Base-by-base conservation (phyloP, 2,329 filamentous ascomycete genomes). In the Clathrospora elynae region DNA sequence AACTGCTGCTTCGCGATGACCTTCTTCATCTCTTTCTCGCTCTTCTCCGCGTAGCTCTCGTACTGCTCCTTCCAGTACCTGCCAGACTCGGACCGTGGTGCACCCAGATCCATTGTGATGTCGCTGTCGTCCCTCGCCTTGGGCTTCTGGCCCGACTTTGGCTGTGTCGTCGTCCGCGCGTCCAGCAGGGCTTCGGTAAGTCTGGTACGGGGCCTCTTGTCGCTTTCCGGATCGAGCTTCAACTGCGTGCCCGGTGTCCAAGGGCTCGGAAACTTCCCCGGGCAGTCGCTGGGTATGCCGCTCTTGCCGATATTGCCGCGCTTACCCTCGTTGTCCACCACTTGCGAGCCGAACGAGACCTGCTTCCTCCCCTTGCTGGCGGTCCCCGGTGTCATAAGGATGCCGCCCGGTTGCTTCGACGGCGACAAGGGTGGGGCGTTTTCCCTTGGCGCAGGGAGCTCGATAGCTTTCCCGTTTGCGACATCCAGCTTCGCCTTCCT, bases 21-120 rank as follows among this genome's bases (percentile, higher is more conserved):
- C 72, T 86, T 88, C 72, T 84, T 84, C 76, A 90, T 85, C 67
- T 91, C 86, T 29, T 77, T 78, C 66, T 82, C 83, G 51, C 87
- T 87, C 50, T 87, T 85, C 30, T 82, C 77, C 34, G 88, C 83
- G 61, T 91, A 92, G 40, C 78, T 80, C 54, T 88, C 80, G 58
- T 87, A 91, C 61, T 90, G 82, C 16, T 81, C 78, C 70, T 91
- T 91, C 88, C 88, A 92, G 69, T 87, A 90, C 57, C 80, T 83
- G 5, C 87, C 87, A 3, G 87, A 90, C 46, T 86, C 80, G 2
- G 87, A 89, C 51, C 84, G 81, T 5, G 88, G 87, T 58, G 88
- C 84, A 50, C 86, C 85, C 34, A 89, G 72, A 58, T 90, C 87
- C 33, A 85, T 71, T 0, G 86, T 89, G 42, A 84, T 72, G 56